Base-by-base conservation (phyloP, 805 yeast genomes). In the Danielozyma ontarioensis region DNA sequence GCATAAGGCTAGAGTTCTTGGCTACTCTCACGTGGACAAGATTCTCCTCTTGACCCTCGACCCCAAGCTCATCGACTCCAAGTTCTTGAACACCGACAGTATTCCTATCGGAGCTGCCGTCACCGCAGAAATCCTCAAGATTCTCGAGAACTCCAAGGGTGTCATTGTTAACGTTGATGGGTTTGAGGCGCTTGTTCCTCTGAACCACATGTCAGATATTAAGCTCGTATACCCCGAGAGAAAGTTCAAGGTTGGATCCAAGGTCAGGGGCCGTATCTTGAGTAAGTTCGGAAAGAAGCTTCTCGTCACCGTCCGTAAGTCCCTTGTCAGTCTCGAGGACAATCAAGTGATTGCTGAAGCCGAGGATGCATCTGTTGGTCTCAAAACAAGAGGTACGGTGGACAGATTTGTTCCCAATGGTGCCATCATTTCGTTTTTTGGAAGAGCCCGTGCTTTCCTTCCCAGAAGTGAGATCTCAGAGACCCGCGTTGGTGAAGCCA, bases 381-480 rank as follows among this genome's bases (percentile, higher is more conserved):
- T 67, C 44, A 75, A 68, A 45, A 74, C 90, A 2, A 65, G 77
- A 4, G 97, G 87, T 10, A 79, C 89, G 2, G 80, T 93, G 28
- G 80, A 80, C 39, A 68, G 74, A 22, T 73, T 90, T 46, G 75
- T 76, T 31, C 78, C 80, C 37, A 68, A 72, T 37, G 98, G 98
- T 48, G 95, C 85, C 29, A 63, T 88, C 28, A 78, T 93, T 5
- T 75, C 88, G 12, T 88, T 93, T 51, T 89, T 86, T 50, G 95
- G 93, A 34, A 69, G 71, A 33, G 56, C 85, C 27, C 75, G 70
- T 44, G 98, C 88, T 0, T 89, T 77, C 54, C 65, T 93, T 40
- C 97, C 98, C 19, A 77, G 80, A 43, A 68, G 80, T 34, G 97
- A 93, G 63, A 84, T 93, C 48, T 82, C 94, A 34, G 97, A 93